Conservation (phyloP, 2,329 filamentous ascomycete genomes). For the Paramyrothecium sp. region DNA sequence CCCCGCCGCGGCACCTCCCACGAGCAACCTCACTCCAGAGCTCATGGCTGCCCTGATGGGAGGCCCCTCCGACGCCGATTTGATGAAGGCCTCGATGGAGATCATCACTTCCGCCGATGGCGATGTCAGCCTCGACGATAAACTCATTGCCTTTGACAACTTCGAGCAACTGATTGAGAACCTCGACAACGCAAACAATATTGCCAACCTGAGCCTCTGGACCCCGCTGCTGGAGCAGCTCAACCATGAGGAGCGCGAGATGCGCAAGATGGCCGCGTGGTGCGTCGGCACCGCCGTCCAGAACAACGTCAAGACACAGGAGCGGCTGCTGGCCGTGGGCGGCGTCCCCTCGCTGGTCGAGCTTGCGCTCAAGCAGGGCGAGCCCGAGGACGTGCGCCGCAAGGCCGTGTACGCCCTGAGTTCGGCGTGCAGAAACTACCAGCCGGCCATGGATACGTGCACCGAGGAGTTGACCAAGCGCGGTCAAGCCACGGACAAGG, state of each 20-base stretch:
- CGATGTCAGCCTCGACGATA: slow-evolving; percentile 69
- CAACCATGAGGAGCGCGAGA: slow-evolving; percentile 64
- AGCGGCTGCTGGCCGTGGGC: slow-evolving; percentile 61
- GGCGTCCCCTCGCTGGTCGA: slow-evolving; percentile 69
- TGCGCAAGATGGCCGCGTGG: slow-evolving; percentile 88
- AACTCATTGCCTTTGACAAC: slow-evolving; percentile 87
- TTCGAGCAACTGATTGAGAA: slow-evolving; percentile 89
- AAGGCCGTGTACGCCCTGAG: slow-evolving; percentile 91
- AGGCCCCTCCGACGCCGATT: slow-evolving; percentile 83
- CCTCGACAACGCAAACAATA: slow-evolving; percentile 96
- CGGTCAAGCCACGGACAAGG: slow-evolving; percentile 54
- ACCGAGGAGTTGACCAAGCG: slow-evolving; percentile 58
- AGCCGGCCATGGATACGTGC: slow-evolving; percentile 73
- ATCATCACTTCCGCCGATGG: slow-evolving; percentile 64
- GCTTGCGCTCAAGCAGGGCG: slow-evolving; percentile 59
- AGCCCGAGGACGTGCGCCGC: slow-evolving; percentile 65
- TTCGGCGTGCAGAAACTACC: slow-evolving; percentile 83
- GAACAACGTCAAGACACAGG: slow-evolving; percentile 87
- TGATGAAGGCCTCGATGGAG: slow-evolving; percentile 84
- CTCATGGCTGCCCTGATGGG: slow-evolving; percentile 75
- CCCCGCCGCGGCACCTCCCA: slow-evolving; percentile 27
- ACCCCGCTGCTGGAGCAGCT: slow-evolving; percentile 72
- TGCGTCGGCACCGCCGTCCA: slow-evolving; percentile 93
- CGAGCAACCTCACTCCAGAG: slow-evolving; percentile 60
- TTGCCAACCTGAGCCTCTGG: slow-evolving; percentile 79